Conservation (phyloP, 345 rosid genomes). For the Salix dunnii region DNA sequence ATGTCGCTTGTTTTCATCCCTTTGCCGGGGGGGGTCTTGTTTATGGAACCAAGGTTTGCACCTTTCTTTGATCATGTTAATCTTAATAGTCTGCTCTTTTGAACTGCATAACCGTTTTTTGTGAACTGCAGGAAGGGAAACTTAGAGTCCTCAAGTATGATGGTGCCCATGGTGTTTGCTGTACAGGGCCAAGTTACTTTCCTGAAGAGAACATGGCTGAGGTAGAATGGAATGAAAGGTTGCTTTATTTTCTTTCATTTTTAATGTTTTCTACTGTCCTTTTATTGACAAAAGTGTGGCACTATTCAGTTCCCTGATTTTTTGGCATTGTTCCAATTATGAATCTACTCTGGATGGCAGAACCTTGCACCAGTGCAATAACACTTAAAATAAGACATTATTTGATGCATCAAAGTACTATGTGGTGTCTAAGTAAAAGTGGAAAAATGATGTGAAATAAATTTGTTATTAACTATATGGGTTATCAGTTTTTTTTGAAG, state of each 20-base stretch:
- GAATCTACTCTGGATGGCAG: neutral
- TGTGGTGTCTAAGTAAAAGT: neutral
- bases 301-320: neutral
- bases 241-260: neutral
- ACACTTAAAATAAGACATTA: neutral
- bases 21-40: slow-evolving; percentile 82
- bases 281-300: neutral
- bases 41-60: slow-evolving; percentile 75
- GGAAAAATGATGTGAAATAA: neutral
- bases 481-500: neutral
- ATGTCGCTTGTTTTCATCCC: slow-evolving; percentile 90
- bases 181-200: slow-evolving; percentile 41
- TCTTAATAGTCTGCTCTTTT: neutral
- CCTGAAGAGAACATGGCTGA: slow-evolving; percentile 51
- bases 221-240: slow-evolving; percentile 44
- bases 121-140: slow-evolving; percentile 70
- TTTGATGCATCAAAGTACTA: neutral
- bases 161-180: slow-evolving; percentile 36
- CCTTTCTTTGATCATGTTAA: neutral
- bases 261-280: neutral
- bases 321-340: neutral
- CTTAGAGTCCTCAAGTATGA: slow-evolving; percentile 64
- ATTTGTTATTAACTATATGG: neutral
- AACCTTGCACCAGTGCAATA: neutral
- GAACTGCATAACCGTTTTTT: neutral